phyloP scores from a whole-genome alignment of 73 alveolate genomes.

The Vitrella brassicaformis region DNA sequence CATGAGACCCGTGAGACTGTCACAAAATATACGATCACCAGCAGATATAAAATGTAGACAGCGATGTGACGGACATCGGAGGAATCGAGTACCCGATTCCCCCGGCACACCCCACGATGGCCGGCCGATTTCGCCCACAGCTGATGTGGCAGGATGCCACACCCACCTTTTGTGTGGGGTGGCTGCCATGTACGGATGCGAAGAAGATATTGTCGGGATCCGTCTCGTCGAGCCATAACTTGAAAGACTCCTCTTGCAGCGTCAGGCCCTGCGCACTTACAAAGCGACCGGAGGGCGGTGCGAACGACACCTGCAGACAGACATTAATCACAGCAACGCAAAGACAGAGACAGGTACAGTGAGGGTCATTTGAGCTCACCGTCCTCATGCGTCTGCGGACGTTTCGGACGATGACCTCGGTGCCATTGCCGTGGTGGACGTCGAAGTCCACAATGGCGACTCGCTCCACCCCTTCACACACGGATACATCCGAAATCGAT shows the following conservation, averaged over 20 bases:
- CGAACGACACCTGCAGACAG: too few relatives aligned
- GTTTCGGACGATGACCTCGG: slow-evolving; percentile 75
- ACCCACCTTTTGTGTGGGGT: too few relatives aligned
- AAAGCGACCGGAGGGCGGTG: background rate
- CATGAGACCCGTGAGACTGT: too few relatives aligned
- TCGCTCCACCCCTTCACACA: background rate
- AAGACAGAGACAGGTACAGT: background rate
- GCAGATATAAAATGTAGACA: too few relatives aligned
- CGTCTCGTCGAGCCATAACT: background rate
- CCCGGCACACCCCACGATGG: too few relatives aligned
- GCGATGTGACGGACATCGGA: too few relatives aligned
- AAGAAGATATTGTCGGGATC: background rate
- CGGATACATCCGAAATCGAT: background rate
- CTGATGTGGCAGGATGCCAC: too few relatives aligned
- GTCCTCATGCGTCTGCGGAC: background rate
- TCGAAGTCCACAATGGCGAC: slow-evolving; percentile 89
- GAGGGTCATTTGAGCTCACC: background rate
- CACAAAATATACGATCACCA: too few relatives aligned
- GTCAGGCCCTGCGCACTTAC: background rate
- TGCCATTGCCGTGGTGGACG: slow-evolving; percentile 97
- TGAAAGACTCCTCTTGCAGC: background rate
- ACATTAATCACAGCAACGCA: too few relatives aligned
- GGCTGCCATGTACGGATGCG: background rate
- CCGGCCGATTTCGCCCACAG: too few relatives aligned
- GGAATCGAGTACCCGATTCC: too few relatives aligned